Conservation (phyloP, 768 basidiomycete species). For the Leccinum arenicola region DNA sequence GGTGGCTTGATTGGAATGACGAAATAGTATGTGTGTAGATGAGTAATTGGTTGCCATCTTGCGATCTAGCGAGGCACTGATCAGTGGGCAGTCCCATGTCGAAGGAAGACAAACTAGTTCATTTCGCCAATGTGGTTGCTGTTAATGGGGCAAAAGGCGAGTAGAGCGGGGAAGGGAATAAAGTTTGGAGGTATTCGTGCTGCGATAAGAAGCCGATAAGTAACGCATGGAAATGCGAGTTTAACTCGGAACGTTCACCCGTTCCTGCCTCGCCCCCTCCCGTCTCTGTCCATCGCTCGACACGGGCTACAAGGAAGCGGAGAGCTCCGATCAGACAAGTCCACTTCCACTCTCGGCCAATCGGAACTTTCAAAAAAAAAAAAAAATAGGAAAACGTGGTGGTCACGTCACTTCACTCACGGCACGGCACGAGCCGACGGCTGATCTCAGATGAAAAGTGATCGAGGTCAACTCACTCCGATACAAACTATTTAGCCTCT, state of each 20-base stretch:
- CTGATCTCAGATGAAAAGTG: conserved; percentile 29
- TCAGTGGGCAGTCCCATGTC: conserved; percentile 17
- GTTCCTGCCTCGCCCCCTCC: conserved; percentile 3
- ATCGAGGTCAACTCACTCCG: conserved; percentile 13
- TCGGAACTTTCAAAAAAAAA: not conserved
- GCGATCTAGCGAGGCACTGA: conserved; percentile 3
- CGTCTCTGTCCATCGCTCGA: not conserved
- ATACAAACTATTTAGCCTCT: conserved; percentile 12
- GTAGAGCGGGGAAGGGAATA: conserved; percentile 26
- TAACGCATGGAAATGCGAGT: not conserved
- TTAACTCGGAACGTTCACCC: not conserved
- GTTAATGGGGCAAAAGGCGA: conserved; percentile 7
- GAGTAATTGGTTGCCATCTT: conserved; percentile 27
- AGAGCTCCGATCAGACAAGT: too few relatives aligned
- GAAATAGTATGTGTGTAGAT: conserved; percentile 2
- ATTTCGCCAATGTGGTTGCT: conserved; percentile 24
- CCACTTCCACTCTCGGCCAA: not conserved
- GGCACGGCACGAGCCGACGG: conserved; percentile 20
- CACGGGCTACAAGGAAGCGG: not conserved
- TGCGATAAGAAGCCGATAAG: conserved; percentile 27
- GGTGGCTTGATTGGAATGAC: not conserved
- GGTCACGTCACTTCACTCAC: conserved; percentile 17
- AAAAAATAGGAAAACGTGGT: conserved; percentile 15
- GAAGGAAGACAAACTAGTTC: conserved; percentile 17
- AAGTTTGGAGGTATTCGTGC: conserved; percentile 17